A percentile compares a stretch with the other conserved stretches of the same genome.
These are phyloP conservation scores for Leccinum disarticulatum DNA, from an alignment of 768 basidiomycete genomes.

Conservation along the genomic window DNA sequence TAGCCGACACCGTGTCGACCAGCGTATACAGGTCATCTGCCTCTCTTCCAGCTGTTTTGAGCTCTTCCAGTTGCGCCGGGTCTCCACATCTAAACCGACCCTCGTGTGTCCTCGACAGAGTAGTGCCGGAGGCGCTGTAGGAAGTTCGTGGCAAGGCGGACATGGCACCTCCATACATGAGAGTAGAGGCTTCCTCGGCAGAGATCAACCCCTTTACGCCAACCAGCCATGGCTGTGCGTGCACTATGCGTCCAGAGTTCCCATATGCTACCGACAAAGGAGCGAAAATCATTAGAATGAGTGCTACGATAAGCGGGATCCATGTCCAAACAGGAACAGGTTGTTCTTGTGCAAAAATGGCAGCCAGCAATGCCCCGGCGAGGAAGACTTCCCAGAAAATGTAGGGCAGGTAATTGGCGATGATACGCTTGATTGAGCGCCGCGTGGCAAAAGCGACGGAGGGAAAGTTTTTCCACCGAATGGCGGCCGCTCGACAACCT, in stretches of 20 bases:
- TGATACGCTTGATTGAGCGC: conserved; percentile 12
- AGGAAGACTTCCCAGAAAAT: conserved; percentile 5
- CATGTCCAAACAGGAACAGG: background rate
- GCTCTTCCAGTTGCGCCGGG: conserved; percentile 2
- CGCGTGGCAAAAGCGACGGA: conserved; percentile 13
- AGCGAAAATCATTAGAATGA: conserved; percentile 16
- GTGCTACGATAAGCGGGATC: background rate
- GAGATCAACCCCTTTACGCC: conserved; percentile 29
- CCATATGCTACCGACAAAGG: conserved; percentile 17
- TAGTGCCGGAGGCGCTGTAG: conserved; percentile 24
- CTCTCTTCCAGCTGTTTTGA: background rate
- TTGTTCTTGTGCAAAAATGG: too few relatives aligned
- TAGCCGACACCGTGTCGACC: conserved; percentile 22
- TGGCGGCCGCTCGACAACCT: conserved; percentile 22
- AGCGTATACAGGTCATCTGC: conserved; percentile 24
- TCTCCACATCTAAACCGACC: conserved; percentile 21
- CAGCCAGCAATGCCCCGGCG: background rate
- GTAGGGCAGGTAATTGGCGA: conserved; percentile 9
- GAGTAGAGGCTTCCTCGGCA: conserved; percentile 16
- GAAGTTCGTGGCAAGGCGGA: conserved; percentile 5
- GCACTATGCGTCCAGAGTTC: conserved; percentile 15
- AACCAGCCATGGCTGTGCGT: conserved; percentile 22
- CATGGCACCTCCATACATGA: conserved; percentile 17
- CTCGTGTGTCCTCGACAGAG: conserved; percentile 4
- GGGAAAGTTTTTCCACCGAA: conserved; percentile 28